Evolutionary conservation across 805 yeast genomes (phyloP).

Genomic region (Lachancea quebecensis): DNA sequence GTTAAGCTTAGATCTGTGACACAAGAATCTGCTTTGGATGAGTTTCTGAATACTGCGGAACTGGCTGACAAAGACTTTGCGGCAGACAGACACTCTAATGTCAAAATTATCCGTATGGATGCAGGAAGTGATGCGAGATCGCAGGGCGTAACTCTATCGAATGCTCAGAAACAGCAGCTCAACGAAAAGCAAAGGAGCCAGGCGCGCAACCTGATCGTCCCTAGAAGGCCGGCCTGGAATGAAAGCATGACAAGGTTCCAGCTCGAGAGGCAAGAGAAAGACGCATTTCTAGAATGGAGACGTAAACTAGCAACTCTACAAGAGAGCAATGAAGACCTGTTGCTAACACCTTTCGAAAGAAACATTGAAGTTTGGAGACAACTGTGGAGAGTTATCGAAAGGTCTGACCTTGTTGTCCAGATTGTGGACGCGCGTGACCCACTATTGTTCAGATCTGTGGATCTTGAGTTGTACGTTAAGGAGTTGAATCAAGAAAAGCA

Average conservation of each 20-base stretch:
- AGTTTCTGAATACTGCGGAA: slow-evolving; percentile 90
- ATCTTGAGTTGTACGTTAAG: slow-evolving; percentile 74
- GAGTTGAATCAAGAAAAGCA: slow-evolving; percentile 70
- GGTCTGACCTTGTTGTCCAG: slow-evolving; percentile 90
- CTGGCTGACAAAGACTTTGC: slow-evolving; percentile 94
- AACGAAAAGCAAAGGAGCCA: slow-evolving; percentile 59
- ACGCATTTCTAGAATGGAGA: slow-evolving; percentile 92
- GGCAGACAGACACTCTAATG: slow-evolving; percentile 78
- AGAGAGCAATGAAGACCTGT: slow-evolving; percentile 68
- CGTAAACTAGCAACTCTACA: slow-evolving; percentile 79
- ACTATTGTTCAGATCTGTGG: slow-evolving; percentile 77
- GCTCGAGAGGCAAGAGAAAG: slow-evolving; percentile 80
- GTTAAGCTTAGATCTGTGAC: slow-evolving; percentile 89
- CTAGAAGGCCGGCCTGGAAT: slow-evolving; percentile 88
- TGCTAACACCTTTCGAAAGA: slow-evolving; percentile 94
- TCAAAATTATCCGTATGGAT: slow-evolving; percentile 75
- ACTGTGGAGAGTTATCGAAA: slow-evolving; percentile 94
- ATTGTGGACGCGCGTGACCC: slow-evolving; percentile 98
- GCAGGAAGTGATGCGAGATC: slow-evolving; percentile 33
- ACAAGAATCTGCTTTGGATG: slow-evolving; percentile 90
- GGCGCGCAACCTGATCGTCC: slow-evolving; percentile 71
- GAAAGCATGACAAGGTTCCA: slow-evolving; percentile 62
- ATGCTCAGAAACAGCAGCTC: slow-evolving; percentile 57
- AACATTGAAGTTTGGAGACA: slow-evolving; percentile 98
- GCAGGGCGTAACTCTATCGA: slow-evolving; percentile 55